Percentiles rank a stretch among this genome's conserved stretches.
These are phyloP conservation scores for Millerago galiae DNA, from an alignment of 805 yeast species.

Conservation along the genomic window DNA sequence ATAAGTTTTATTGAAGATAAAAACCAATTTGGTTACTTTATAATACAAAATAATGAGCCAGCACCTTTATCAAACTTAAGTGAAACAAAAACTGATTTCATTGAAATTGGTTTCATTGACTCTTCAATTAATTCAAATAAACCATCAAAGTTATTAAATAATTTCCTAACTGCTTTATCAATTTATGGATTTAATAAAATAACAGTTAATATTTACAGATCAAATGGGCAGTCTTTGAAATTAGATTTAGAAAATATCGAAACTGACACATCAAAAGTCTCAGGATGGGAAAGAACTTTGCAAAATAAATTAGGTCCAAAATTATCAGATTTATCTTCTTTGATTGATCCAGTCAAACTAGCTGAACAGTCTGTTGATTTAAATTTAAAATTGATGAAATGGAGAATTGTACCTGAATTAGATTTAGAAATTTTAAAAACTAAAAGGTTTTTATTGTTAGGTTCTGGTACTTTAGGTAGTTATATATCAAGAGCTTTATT, in stretches of 20 bases:
- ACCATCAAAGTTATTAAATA: constrained; percentile 53
- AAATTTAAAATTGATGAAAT: constrained; percentile 88
- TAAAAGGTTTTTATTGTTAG: constrained; percentile 70
- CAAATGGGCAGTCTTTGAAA: constrained; percentile 26
- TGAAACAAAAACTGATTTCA: constrained; percentile 3
- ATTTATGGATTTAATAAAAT: constrained; percentile 29
- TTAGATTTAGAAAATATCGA: constrained; percentile 17
- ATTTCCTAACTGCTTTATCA: constrained; percentile 44
- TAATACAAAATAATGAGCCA: constrained; percentile 16
- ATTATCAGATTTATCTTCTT: constrained; percentile 70
- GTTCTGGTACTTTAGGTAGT: constrained; percentile 95
- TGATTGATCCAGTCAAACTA: constrained; percentile 73
- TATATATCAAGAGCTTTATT: constrained; percentile 79
- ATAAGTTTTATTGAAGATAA: constrained; percentile 10
- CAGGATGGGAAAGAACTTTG: constrained; percentile 89
- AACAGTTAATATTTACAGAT: constrained; percentile 35
- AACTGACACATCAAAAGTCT: constrained; percentile 29
- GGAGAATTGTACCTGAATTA: constrained; percentile 86
- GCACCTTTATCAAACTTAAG: constrained; percentile 13
- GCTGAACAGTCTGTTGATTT: constrained; percentile 92
- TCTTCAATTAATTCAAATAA: constrained; percentile 26
- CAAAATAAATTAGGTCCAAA: constrained; percentile 76
- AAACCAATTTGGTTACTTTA: constrained; percentile 22
- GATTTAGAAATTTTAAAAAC: constrained; percentile 58
- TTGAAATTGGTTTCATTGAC: constrained; percentile 31